Conservation (phyloP, 352 stramenopile genomes). For the Aphanomyces invadans region DNA sequence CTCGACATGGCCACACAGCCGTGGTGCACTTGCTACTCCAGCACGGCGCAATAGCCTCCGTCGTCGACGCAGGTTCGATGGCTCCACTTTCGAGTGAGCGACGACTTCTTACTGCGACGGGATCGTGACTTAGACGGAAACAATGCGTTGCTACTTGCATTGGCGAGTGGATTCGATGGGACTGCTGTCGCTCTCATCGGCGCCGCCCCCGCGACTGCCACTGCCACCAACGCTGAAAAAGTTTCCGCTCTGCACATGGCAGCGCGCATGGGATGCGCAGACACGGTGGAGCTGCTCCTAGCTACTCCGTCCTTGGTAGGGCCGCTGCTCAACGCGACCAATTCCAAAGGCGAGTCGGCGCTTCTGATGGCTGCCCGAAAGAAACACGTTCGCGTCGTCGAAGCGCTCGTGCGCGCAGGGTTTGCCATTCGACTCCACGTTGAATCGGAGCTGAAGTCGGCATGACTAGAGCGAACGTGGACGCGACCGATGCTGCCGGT, state of each 20-base stretch:
- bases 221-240: slow-evolving; percentile 43
- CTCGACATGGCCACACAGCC: slow-evolving; percentile 21
- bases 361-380: slow-evolving; percentile 61
- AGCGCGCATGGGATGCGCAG: slow-evolving; percentile 37
- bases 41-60: slow-evolving; percentile 1
- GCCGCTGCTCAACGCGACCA: slow-evolving; percentile 37
- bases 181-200: slow-evolving; percentile 42
- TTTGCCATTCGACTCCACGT: not conserved
- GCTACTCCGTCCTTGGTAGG: not conserved
- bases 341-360: slow-evolving; percentile 42
- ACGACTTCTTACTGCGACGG: not conserved
- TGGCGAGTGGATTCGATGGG: slow-evolving; percentile 42
- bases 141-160: slow-evolving; percentile 50
- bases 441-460: no score
- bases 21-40: slow-evolving; percentile 23
- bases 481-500: not conserved
- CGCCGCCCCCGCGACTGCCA: slow-evolving; percentile 26
- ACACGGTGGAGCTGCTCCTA: slow-evolving; percentile 30
- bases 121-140: slow-evolving; percentile 33
- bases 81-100: not conserved
- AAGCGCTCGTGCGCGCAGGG: slow-evolving; percentile 4
- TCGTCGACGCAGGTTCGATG: slow-evolving; percentile 31
- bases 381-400: slow-evolving; percentile 25
- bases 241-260: slow-evolving; percentile 50
- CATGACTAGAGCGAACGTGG: slow-evolving; percentile 10